Percentiles rank a stretch among this genome's conserved stretches.
Conservation (phyloP, 2,329 filamentous ascomycete genomes). For the Piedraia hortae region DNA sequence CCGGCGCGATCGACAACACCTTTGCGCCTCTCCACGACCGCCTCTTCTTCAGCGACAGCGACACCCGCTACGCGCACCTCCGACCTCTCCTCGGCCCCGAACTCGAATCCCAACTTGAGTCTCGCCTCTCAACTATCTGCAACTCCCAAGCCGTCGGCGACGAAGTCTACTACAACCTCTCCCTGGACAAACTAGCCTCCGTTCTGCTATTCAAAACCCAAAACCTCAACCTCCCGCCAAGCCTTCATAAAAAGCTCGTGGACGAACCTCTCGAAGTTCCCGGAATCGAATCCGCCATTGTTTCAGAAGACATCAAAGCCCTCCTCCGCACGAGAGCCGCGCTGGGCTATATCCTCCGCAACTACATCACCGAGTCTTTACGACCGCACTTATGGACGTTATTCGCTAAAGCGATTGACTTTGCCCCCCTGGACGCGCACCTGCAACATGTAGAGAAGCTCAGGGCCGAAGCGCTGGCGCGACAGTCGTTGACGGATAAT, state of each 20-base stretch:
- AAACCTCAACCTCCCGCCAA: slow-evolving; percentile 41
- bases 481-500: slow-evolving; percentile 41
- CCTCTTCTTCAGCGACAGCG: slow-evolving; percentile 13
- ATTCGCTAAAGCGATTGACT: too few species aligned
- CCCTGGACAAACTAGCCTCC: slow-evolving; percentile 36
- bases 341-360: slow-evolving; percentile 34
- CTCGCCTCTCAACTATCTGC: slow-evolving; percentile 41
- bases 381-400: slow-evolving; percentile 19
- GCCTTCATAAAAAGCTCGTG: slow-evolving; percentile 68
- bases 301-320: slow-evolving; percentile 14
- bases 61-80: slow-evolving; percentile 28
- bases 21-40: slow-evolving; percentile 29
- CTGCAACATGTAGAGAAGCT: slow-evolving; percentile 36
- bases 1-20: slow-evolving; percentile 2
- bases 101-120: slow-evolving; percentile 18
- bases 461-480: slow-evolving; percentile 40
- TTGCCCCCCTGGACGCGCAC: slow-evolving; percentile 42
- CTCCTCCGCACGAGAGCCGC: slow-evolving; percentile 38
- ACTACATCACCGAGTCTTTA: slow-evolving; percentile 27
- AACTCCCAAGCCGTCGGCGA: too few species aligned
- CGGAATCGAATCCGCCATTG: slow-evolving; percentile 23
- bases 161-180: slow-evolving; percentile 77
- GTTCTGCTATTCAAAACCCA: slow-evolving; percentile 45
- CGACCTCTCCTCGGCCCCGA: slow-evolving; percentile 21
- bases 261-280: slow-evolving; percentile 49